Evolutionary conservation across 2,329 filamentous ascomycete species (phyloP).

Genomic region (Diaporthe caulivora): DNA sequence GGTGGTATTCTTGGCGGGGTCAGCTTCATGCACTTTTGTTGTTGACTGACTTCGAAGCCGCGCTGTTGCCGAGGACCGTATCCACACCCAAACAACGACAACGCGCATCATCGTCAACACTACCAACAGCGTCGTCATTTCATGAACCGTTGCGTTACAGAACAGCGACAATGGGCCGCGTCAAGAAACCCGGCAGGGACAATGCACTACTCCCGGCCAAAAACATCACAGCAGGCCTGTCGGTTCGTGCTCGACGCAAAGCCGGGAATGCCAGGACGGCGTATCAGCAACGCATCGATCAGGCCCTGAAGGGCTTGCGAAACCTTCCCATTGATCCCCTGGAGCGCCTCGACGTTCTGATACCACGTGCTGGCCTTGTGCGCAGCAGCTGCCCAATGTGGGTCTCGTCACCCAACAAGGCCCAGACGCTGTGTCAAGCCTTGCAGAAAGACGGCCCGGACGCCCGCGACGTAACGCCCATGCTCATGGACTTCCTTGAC

Average conservation of each 20-base stretch:
- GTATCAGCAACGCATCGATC: conserved; percentile 19
- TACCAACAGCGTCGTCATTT: too few relatives aligned
- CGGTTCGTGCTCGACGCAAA: conserved; percentile 17
- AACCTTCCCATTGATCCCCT: conserved; percentile 15
- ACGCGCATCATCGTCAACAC: not conserved
- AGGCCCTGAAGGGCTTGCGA: not conserved
- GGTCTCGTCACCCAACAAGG: conserved; percentile 18
- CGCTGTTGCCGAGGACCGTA: not conserved
- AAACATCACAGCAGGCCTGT: conserved; percentile 6
- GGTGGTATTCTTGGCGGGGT: conserved; percentile 27
- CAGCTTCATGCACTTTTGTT: conserved; percentile 21
- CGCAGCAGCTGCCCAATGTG: conserved; percentile 13
- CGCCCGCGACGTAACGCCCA: conserved; percentile 6
- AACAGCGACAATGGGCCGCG: not conserved
- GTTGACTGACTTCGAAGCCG: conserved; percentile 18
- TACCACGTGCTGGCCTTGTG: conserved; percentile 7
- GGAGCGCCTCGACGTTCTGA: conserved; percentile 17
- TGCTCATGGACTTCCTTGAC: conserved; percentile 19
- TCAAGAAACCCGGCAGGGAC: not conserved
- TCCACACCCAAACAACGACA: conserved; percentile 15
- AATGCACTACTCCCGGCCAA: not conserved
- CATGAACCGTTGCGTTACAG: not conserved
- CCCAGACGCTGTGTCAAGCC: conserved; percentile 16
- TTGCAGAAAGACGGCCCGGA: conserved; percentile 6
- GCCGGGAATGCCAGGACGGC: not conserved